Base-by-base conservation (phyloP, 1,139 yeast species). In the Eremothecium cymbalariae region DNA sequence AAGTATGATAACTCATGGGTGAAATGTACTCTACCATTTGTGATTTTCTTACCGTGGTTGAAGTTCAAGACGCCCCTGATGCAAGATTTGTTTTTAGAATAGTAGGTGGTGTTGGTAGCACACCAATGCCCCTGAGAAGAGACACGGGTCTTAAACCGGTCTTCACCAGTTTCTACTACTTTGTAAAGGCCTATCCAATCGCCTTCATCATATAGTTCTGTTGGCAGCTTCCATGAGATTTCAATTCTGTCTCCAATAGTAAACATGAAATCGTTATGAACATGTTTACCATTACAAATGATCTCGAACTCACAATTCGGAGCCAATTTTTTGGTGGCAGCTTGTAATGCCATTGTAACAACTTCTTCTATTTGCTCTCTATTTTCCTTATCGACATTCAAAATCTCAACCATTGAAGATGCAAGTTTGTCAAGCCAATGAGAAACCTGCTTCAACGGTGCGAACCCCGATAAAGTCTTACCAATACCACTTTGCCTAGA, bases 171-270 rank as follows among this genome's bases (percentile, higher is more conserved):
- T 44, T 74, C 82, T 15, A 73, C 64, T 13, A 80, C 69, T 38
- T 72, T 73, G 59, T 83, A 84, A 31, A 83, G 60, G 1, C 93
- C 94, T 44, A 83, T 70, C 95, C 95, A 83, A 53, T 82, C 93
- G 32, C 65, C 67, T 4, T 50, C 44, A 18, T 63, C 47, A 35
- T 63, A 67, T 12, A 48, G 27, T 12, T 55, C 55, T 5, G 55
- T 55, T 7, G 84, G 84, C 0, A 79, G 64, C 21, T 60, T 58
- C 79, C 84, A 82, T 17, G 59, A 52, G 8, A 81, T 69, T 14
- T 56, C 56, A 20, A 84, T 68, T 3, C 83, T 74, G 13, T 66
- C 57, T 8, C 57, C 57, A 9, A 51, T 38, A 4, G 37, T 28
- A 28, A 46, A 33, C 18, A 18, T 15, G 12, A 22, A 19, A 9